phyloP scores from a whole-genome alignment of 768 basidiomycete genomes.

The Termitomyces heimii region DNA sequence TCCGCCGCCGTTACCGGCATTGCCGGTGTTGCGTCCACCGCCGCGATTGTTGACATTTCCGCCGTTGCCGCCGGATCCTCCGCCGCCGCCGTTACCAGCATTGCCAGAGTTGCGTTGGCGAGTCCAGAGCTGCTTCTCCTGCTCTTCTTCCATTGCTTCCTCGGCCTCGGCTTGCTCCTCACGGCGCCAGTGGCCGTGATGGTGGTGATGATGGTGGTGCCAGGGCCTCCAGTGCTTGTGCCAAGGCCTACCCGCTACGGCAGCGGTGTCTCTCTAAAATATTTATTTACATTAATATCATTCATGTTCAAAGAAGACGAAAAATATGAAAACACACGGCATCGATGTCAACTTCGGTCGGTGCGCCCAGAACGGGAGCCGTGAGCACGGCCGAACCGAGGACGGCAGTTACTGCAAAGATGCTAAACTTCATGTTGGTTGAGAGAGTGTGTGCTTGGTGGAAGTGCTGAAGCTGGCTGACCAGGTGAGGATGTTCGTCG shows the following conservation, averaged over 20 bases:
- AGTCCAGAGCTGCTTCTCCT: not conserved
- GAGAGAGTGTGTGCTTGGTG: not conserved
- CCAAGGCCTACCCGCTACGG: not conserved
- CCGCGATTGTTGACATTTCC: not conserved
- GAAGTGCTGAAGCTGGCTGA: not conserved
- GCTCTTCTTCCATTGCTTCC: not conserved
- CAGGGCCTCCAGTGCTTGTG: not conserved
- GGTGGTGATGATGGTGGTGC: not conserved
- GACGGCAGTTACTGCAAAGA: slow-evolving; percentile 4
- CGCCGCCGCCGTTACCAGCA: slow-evolving; percentile 1
- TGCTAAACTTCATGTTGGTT: slow-evolving; percentile 2
- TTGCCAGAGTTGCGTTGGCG: not conserved
- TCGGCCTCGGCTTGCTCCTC: not conserved
- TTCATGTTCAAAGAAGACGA: too few relatives aligned
- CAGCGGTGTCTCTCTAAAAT: not conserved
- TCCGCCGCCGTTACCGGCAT: slow-evolving; percentile 2
- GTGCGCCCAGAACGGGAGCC: slow-evolving; percentile 1
- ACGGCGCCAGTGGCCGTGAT: not conserved
- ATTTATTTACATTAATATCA: too few relatives aligned
- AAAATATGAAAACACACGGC: not conserved
- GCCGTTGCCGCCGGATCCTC: not conserved
- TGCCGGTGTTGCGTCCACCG: not conserved
- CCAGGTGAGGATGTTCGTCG: not conserved
- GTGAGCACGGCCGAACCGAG: slow-evolving; percentile 1
- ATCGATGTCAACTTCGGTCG: not conserved